Evolutionary conservation across 495 filamentous ascomycete genomes (phyloP), one percentile per base, ranked within the genome.

Genomic region (Penicillium riverlandense): DNA sequence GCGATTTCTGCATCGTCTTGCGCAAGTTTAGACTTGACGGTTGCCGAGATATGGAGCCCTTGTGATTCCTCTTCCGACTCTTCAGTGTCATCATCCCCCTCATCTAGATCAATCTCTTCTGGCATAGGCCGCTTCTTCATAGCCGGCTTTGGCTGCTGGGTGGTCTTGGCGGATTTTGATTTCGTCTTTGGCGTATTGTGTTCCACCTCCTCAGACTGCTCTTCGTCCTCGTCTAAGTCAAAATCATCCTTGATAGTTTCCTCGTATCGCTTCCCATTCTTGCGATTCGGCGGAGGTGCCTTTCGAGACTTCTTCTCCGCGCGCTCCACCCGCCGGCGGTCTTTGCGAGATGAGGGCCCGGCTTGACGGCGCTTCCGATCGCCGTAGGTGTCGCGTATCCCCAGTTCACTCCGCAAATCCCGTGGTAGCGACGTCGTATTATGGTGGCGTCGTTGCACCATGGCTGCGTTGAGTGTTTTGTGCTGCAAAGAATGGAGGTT

Each of bases 1-100:
- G 85, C 82, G 55, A 98, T 96, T 48, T 96, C 87, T 3, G 78
- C 82, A 53, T 96, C 88, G 44, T 97, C 92, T 44, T 72, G 48
- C 5, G 61, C 67, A 0, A 97, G 65, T 48, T 77, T 83, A 6
- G 81, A 75, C 58, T 78, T 80, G 1, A 85, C 70, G 0, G 67
- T 69, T 43, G 72, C 78, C 7, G 87, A 77, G 9, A 84, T 40
- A 38, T 67, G 54, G 4, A 8, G 10, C 1, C 10, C 40, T 8
- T 29, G 39, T 12, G 39, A 27, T 4, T 48, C 35, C 11, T 43
- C 43, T 1, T 41, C 37, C 6, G 16, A 31, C 7, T 58, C 37
- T 11, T 66, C 48, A 8, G 72, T 58, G 35, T 54, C 53, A 7
- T 52, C 54, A 1, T 41, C 41, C 6, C 47, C 48, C 8, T 54